Evolutionary conservation across 768 basidiomycete species (phyloP).

Genomic region (Lactarius sp.): DNA sequence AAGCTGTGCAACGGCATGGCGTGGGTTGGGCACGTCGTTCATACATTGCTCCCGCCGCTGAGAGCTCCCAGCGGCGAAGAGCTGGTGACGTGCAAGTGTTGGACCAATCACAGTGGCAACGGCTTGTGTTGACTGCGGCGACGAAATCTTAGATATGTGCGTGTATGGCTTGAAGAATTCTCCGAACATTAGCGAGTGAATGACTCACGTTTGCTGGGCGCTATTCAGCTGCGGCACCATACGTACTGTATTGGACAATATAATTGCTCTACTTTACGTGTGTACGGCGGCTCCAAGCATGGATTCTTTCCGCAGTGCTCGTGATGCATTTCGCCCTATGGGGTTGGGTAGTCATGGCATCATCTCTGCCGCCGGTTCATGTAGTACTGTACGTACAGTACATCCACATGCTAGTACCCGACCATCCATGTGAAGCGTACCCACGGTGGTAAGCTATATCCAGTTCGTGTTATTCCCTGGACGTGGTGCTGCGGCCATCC

Average conservation of each 20-base stretch:
- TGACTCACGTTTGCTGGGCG: not conserved
- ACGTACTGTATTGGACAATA: not conserved
- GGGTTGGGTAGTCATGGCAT: not conserved
- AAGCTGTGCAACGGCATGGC: not conserved
- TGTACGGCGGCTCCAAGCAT: not conserved
- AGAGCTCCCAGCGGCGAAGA: not conserved
- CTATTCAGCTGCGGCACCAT: not conserved
- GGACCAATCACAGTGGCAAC: slow-evolving; percentile 15
- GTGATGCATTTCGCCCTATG: not conserved
- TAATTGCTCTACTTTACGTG: not conserved
- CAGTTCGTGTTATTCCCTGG: not conserved
- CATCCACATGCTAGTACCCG: not conserved
- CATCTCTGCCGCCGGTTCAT: not conserved
- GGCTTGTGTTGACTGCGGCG: slow-evolving; percentile 16
- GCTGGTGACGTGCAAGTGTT: slow-evolving; percentile 6
- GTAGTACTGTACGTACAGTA: not conserved
- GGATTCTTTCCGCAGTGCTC: not conserved
- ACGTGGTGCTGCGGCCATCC: not conserved
- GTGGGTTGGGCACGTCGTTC: not conserved
- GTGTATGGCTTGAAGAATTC: not conserved
- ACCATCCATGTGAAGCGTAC: not conserved
- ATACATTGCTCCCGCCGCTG: not conserved
- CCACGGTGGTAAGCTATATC: not conserved
- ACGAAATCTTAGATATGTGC: not conserved
- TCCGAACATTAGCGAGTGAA: not conserved